These are phyloP conservation scores for Globisporangium nodosum DNA, from an alignment of 352 stramenopile species.

Conservation along the genomic window DNA sequence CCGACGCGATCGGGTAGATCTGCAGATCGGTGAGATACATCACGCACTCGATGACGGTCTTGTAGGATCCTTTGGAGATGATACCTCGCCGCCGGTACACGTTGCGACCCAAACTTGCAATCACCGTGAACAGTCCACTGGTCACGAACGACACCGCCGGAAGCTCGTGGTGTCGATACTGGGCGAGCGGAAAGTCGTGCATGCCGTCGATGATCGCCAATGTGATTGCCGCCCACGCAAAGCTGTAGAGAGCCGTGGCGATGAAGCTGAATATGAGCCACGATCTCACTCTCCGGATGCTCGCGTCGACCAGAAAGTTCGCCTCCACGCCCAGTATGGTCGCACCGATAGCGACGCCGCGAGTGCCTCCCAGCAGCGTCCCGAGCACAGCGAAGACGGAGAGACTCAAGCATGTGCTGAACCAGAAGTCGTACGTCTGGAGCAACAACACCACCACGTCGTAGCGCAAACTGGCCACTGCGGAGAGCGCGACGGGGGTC, in stretches of 20 bases:
- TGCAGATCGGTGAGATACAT: slow-evolving; percentile 8
- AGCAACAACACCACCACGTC: slow-evolving; percentile 10
- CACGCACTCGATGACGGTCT: slow-evolving; percentile 6
- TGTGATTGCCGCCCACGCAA: slow-evolving; percentile 2
- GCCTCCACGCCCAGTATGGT: slow-evolving; percentile 5
- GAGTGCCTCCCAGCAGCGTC: not conserved
- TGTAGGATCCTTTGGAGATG: not conserved
- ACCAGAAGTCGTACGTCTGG: slow-evolving; percentile 12
- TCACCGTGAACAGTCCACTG: slow-evolving; percentile 10
- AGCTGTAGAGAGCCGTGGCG: not conserved
- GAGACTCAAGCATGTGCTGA: slow-evolving; percentile 3
- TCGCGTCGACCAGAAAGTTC: slow-evolving; percentile 16
- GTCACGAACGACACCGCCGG: slow-evolving; percentile 5
- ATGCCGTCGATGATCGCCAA: slow-evolving; percentile 3
- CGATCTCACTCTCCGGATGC: slow-evolving; percentile 7
- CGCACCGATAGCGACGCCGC: slow-evolving; percentile 5
- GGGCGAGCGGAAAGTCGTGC: not conserved
- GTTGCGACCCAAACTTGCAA: slow-evolving; percentile 10
- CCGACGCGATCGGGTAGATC: not conserved
- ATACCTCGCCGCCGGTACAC: slow-evolving; percentile 9
- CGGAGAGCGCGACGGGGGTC: not conserved
- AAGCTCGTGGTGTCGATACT: slow-evolving; percentile 3
- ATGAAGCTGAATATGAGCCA: slow-evolving; percentile 7
- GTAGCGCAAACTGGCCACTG: slow-evolving; percentile 5
- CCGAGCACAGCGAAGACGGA: slow-evolving; percentile 4